Base-by-base conservation (phyloP, 1,284 basidiomycete genomes). In the Farysia itapuensis region DNA sequence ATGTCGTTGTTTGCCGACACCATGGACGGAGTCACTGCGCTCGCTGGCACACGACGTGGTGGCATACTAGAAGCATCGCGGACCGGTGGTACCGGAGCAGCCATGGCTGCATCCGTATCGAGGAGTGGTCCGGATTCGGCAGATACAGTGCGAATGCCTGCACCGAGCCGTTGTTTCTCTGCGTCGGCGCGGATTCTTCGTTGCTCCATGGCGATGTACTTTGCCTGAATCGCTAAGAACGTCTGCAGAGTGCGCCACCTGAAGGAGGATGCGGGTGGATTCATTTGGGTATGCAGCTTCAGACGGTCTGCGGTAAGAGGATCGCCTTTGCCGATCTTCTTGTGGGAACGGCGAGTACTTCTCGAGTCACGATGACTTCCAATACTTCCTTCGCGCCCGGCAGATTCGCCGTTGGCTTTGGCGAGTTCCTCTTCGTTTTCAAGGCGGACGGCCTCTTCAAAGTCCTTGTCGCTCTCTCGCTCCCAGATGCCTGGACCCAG, bases 401-500 rank as follows among this genome's bases (percentile, higher is more conserved):
- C 48, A 40, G 46, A 41, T 19, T 35, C 42, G 20, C 47, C 29
- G n/a, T 20, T 39, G 11, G 26, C 39, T 20, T 38, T 43, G 16
- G 47, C 35, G n/a, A n/a, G n/a, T 30, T 57, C 44, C 37, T 59
- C 56, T 52, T 71, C 58, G 41, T 61, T 79, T 74, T 96, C 93
- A 52, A 84, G 80, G 57, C 82, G 80, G 60, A 86, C 79, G 22
- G 94, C 81, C 35, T 97, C 91, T 34, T 89, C 84, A 59, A 85
- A 94, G 28, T 83, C 81, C 6, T 81, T 84, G 75, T 98, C 94
- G 74, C 89, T 92, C 67, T 87, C 86, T 26, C 95, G 82, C 1
- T 89, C 90, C 94, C 94, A 98, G 13, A 89, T 82, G 1, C 90
- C 90, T 4, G 86, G 84, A 22, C 86, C 85, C 2, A 86, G 83